Conservation (phyloP, 495 filamentous ascomycete species). For the Annulohypoxylon nitens region DNA sequence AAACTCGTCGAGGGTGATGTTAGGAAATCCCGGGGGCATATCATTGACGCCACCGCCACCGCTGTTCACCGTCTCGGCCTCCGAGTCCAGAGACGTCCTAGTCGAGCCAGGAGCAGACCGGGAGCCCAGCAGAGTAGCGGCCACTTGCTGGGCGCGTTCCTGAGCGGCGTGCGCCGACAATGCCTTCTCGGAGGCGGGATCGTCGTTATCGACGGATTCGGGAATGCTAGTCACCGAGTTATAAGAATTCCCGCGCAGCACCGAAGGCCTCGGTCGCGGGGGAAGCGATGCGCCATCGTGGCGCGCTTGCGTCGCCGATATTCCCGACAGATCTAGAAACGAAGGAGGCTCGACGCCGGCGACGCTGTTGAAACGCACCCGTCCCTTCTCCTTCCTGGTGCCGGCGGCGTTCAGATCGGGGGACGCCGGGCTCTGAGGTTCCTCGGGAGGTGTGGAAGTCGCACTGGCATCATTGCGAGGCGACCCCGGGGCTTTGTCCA, state of each 20-base stretch:
- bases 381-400: conserved; percentile 49
- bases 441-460: conserved; percentile 45
- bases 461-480: conserved; percentile 43
- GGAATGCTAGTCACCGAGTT: conserved; percentile 46
- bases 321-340: conserved; percentile 36
- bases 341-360: conserved; percentile 41
- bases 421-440: conserved; percentile 39
- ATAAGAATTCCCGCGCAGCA: conserved; percentile 54
- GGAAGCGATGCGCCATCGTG: conserved; percentile 23
- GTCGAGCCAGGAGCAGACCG: conserved; percentile 55
- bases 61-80: conserved; percentile 40
- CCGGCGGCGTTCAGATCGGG: conserved; percentile 32
- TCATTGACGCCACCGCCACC: conserved; percentile 12
- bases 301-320: conserved; percentile 30
- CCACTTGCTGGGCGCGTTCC: conserved; percentile 56
- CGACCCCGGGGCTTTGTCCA: conserved; percentile 41
- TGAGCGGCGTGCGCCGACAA: conserved; percentile 57
- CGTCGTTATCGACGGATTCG: conserved; percentile 49
- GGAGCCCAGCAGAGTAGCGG: conserved; percentile 49
- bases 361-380: conserved; percentile 52
- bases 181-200: conserved; percentile 45
- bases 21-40: conserved; percentile 42
- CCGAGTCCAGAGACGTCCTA: conserved; percentile 55
- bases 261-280: conserved; percentile 50
- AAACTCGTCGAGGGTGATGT: conserved; percentile 34